phyloP scores from a whole-genome alignment of 129 eudicot species.

The Solidago caesia region DNA sequence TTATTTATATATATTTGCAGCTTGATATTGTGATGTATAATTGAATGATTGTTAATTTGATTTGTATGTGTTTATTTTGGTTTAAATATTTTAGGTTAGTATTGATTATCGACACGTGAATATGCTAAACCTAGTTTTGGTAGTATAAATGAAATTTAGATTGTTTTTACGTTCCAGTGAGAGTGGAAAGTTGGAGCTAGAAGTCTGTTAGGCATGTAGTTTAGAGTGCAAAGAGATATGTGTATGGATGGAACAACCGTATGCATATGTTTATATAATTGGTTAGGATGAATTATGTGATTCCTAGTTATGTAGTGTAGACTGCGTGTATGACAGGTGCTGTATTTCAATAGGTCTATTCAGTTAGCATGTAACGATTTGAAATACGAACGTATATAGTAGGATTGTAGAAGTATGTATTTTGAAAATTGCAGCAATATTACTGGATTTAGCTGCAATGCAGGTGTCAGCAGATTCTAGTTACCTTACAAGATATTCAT shows the following conservation, averaged over 20 bases:
- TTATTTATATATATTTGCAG: background rate
- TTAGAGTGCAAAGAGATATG: background rate
- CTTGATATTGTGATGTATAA: slow-evolving; percentile 14
- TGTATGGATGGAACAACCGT: background rate
- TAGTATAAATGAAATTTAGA: slow-evolving; percentile 1
- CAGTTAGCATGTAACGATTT: background rate
- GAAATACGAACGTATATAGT: too few relatives aligned
- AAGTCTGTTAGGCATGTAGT: slow-evolving; percentile 3
- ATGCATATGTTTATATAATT: background rate
- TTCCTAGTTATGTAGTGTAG: slow-evolving; percentile 18
- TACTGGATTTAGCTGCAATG: too few relatives aligned
- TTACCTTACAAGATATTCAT: too few relatives aligned
- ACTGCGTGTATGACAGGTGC: slow-evolving; percentile 1
- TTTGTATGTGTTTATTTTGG: background rate
- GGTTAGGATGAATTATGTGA: background rate
- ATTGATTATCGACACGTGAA: background rate
- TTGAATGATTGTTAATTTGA: slow-evolving; percentile 1
- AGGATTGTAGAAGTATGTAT: too few relatives aligned
- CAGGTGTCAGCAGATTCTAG: too few relatives aligned
- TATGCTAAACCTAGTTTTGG: slow-evolving; percentile 22
- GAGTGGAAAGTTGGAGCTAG: slow-evolving; percentile 20
- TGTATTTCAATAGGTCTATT: background rate
- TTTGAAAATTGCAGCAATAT: too few relatives aligned
- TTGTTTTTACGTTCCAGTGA: background rate
- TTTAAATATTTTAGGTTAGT: slow-evolving; percentile 11